Conservation (phyloP, 2,329 filamentous ascomycete genomes). For the Sporothrix mexicana region DNA sequence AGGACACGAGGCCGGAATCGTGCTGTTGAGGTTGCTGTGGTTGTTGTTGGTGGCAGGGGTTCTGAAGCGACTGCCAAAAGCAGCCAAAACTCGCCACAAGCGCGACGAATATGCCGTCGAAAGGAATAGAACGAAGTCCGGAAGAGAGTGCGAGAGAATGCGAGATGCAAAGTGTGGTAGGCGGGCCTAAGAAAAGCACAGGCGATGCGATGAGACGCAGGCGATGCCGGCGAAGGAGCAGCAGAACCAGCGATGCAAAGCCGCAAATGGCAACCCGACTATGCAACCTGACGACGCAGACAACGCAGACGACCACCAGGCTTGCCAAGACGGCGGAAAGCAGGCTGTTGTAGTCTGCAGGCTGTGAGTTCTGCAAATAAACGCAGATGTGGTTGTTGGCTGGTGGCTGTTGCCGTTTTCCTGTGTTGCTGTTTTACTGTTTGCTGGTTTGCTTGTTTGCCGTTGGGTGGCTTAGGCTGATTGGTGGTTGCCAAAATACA, state of each 20-base stretch:
- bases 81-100: slow-evolving; percentile 7
- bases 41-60: neutral
- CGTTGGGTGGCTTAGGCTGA: slow-evolving; percentile 13
- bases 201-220: neutral
- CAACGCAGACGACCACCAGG: too few relatives aligned
- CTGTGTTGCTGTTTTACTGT: too few relatives aligned
- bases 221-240: neutral
- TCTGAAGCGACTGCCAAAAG: neutral
- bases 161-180: neutral
- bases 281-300: neutral
- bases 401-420: too few relatives aligned
- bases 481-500: slow-evolving; percentile 5
- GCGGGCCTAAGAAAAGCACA: neutral
- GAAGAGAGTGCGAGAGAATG: neutral
- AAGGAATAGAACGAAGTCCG: neutral
- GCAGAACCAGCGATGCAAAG: slow-evolving; percentile 9
- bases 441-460: neutral
- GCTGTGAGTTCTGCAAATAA: neutral
- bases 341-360: too few relatives aligned
- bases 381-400: too few relatives aligned
- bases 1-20: slow-evolving; percentile 14
- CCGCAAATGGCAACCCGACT: slow-evolving; percentile 17
- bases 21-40: neutral
- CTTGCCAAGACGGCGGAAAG: too few relatives aligned
- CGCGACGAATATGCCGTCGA: neutral